Evolutionary conservation across 2,329 filamentous ascomycete species (phyloP), one percentile per base, ranked within the genome.

Genomic region (Colletotrichum tanaceti): DNA sequence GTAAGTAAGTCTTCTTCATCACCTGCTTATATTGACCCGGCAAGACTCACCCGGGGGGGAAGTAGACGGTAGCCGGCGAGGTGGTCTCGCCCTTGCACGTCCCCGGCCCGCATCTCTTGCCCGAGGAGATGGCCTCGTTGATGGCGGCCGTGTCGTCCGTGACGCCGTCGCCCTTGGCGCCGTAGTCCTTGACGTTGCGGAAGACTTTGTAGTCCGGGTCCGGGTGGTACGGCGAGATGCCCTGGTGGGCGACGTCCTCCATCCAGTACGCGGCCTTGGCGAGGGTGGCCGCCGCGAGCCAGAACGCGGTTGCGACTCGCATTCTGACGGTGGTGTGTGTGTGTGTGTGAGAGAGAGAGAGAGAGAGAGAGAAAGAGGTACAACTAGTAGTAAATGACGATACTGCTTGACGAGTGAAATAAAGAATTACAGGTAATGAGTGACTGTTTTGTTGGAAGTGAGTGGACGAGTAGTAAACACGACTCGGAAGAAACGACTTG

Each of bases 121-220:
- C 84, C 22, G 70, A 74, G 44, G 52, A 77, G 32, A 79, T 79
- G 54, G 79, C 78, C 10, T 59, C 66, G 50, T 80, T 78, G 63
- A 80, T 80, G 24, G 78, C 78, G 10, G 71, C 74, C 2, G 78
- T 80, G 44, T 79, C 78, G 18, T 80, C 78, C 0, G 76, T 77
- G 57, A 68, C 73, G 52, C 79, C 79, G 64, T 81, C 79, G 3
- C 79, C 79, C 43, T 70, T 74, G 46, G 79, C 79, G 11, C 83
- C 83, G 72, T 77, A 84, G 58, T 80, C 78, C 72, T 81, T 83
- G 50, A 85, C 83, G 66, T 84, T 85, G 5, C 84, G 77, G 73
- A 83, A 86, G 38, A 85, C 78, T 28, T 77, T 72, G 73, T 85
- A 85, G 24, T 68, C 71, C 20, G 78, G 75, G 70, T 83, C 77